Evolutionary conservation across 441 rosid species (phyloP).

Genomic region (Capsella rubella): DNA sequence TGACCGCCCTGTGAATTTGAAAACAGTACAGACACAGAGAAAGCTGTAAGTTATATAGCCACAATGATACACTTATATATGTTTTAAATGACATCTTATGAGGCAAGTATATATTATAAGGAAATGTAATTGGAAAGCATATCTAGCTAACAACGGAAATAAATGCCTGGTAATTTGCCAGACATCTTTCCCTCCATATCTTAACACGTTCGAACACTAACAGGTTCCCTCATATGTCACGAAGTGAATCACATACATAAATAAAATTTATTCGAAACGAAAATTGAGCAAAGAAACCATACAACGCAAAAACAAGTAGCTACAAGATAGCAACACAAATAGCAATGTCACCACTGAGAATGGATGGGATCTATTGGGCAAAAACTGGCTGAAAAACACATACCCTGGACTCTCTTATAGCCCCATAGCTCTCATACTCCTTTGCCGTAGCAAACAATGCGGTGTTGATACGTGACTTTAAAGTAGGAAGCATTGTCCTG

Average conservation of each 20-base stretch:
- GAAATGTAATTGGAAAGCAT: slow-evolving; percentile 2
- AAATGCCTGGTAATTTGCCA: slow-evolving; percentile 12
- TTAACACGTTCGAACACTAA: slow-evolving; percentile 4
- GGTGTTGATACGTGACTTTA: slow-evolving; percentile 82
- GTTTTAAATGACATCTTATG: not conserved
- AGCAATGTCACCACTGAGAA: slow-evolving; percentile 6
- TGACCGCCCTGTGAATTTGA: slow-evolving; percentile 76
- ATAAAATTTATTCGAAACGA: not conserved
- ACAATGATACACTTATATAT: not conserved
- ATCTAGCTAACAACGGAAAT: not conserved
- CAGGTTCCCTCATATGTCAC: not conserved
- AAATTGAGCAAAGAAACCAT: not conserved
- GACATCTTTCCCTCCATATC: not conserved
- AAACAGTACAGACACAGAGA: slow-evolving; percentile 15
- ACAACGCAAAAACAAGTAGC: not conserved
- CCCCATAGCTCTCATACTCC: slow-evolving; percentile 96
- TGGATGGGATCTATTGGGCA: not conserved
- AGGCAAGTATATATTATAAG: not conserved
- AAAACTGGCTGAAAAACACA: slow-evolving; percentile 28
- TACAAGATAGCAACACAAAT: slow-evolving; percentile 5
- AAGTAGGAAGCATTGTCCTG: slow-evolving; percentile 78
- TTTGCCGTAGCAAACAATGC: slow-evolving; percentile 81
- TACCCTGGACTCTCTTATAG: slow-evolving; percentile 90
- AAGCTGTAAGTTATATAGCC: slow-evolving; percentile 1
- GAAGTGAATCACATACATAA: not conserved